Evolutionary conservation across 106 monocot species (phyloP).

Genomic region (Vanilla planifolia): DNA sequence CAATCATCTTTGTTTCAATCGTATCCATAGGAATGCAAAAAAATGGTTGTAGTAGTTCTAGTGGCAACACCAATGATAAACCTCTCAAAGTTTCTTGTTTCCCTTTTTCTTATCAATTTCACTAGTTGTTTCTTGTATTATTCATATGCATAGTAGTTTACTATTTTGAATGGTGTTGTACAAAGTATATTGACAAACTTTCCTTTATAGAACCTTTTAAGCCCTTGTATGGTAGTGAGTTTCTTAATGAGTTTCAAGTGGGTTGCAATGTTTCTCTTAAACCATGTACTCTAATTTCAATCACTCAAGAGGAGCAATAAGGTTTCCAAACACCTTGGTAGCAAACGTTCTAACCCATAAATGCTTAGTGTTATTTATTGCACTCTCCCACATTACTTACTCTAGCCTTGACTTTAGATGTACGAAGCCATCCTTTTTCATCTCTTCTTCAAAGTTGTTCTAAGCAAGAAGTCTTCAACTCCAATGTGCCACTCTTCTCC

Average conservation of each 20-base stretch:
- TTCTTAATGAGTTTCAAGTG: constrained; percentile 55
- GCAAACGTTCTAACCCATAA: constrained; percentile 87
- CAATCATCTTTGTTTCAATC: constrained; percentile 87
- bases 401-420: constrained; percentile 11
- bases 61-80: constrained; percentile 87
- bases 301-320: constrained; percentile 94
- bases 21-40: constrained; percentile 98
- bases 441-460: constrained; percentile 19
- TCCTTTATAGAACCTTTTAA: constrained; percentile 95
- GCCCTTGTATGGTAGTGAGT: constrained; percentile 67
- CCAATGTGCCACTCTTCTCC: constrained; percentile 42
- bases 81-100: constrained; percentile 80
- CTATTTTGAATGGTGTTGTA: constrained; percentile 92
- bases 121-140: constrained; percentile 79
- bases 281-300: constrained; percentile 96
- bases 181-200: constrained; percentile 99
- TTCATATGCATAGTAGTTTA: constrained; percentile 97
- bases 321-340: constrained; percentile 89
- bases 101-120: constrained; percentile 75
- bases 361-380: constrained; percentile 92
- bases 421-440: constrained; percentile 9
- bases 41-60: constrained; percentile 81
- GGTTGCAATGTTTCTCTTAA: constrained; percentile 62
- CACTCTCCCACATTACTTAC: constrained; percentile 23
- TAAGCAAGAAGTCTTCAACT: too few species aligned